Percentiles rank a stretch among this genome's conserved stretches.
Conservation (phyloP, 192 early-diverging fungal species). For the Coemansia sp. region DNA sequence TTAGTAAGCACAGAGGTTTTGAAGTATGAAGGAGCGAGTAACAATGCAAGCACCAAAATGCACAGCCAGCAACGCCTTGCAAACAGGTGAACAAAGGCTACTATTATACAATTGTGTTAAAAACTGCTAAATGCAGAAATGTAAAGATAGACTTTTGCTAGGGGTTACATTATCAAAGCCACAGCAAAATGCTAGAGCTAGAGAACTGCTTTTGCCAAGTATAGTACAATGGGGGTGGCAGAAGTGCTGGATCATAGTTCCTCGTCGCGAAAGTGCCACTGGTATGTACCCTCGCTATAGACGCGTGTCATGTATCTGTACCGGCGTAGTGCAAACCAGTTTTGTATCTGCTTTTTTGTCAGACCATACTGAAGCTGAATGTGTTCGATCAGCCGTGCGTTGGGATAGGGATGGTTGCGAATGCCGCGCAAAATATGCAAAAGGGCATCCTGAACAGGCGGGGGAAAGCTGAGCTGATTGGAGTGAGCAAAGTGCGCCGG, state of each 20-base stretch:
- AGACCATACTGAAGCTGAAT: conserved; percentile 14
- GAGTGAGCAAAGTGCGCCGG: conserved; percentile 1
- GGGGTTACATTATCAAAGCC: not conserved
- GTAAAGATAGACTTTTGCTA: conserved; percentile 1
- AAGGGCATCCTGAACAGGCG: conserved; percentile 21
- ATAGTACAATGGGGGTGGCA: not conserved
- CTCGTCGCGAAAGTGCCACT: conserved; percentile 32
- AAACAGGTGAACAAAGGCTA: not conserved
- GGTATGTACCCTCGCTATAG: conserved; percentile 8
- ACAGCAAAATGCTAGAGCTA: not conserved
- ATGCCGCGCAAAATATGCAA: conserved; percentile 21
- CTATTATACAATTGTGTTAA: not conserved
- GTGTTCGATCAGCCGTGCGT: conserved; percentile 1
- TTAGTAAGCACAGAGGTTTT: not conserved
- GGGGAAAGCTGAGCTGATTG: conserved; percentile 16
- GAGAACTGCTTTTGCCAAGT: not conserved
- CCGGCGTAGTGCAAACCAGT: conserved; percentile 48
- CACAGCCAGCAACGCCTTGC: not conserved
- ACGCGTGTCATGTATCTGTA: conserved; percentile 25
- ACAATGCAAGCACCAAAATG: not conserved
- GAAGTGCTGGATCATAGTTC: not conserved
- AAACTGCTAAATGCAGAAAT: not conserved
- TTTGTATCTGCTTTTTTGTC: conserved; percentile 35
- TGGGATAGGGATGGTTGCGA: conserved; percentile 31
- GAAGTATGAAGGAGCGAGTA: not conserved